phyloP scores from a whole-genome alignment of 352 stramenopile genomes.

The Pythium pyrilobum region DNA sequence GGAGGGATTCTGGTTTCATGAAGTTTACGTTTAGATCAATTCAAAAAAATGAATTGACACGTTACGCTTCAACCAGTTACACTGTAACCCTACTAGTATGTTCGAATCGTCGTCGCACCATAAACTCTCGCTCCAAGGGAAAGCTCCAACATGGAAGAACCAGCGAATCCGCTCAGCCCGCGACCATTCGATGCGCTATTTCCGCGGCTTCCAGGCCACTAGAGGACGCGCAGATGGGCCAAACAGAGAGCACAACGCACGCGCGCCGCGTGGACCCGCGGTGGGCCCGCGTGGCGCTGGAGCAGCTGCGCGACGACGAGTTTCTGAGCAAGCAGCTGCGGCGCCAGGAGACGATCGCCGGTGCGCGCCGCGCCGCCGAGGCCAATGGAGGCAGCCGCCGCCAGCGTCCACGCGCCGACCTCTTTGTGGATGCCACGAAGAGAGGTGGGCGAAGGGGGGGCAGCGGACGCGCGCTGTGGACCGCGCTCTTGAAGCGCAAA shows the following conservation, averaged over 20 bases:
- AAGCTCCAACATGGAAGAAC: no score
- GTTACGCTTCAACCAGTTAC: no score
- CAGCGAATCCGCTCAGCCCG: no score
- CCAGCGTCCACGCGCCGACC: background rate
- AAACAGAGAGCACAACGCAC: constrained; percentile 9
- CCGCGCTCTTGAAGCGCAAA: constrained; percentile 13
- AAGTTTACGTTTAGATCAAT: no score
- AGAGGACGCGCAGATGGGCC: background rate
- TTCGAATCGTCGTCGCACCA: no score
- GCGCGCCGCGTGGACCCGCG: constrained; percentile 43
- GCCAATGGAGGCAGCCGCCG: background rate
- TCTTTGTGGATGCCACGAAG: constrained; percentile 32
- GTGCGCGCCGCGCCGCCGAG: constrained; percentile 20
- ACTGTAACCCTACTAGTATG: no score
- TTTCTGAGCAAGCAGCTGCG: constrained; percentile 66
- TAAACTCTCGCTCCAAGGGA: no score
- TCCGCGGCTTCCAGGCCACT: no score
- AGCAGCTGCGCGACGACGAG: constrained; percentile 56
- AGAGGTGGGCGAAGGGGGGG: constrained; percentile 2
- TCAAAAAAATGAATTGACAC: no score
- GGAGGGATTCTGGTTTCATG: no score
- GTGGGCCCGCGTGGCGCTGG: constrained; percentile 59
- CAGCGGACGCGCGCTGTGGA: constrained; percentile 13
- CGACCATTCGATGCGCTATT: no score
- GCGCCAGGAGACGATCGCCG: constrained; percentile 42